Conservation (phyloP, 2,329 filamentous ascomycete species). For the Penicillium concentricum region DNA sequence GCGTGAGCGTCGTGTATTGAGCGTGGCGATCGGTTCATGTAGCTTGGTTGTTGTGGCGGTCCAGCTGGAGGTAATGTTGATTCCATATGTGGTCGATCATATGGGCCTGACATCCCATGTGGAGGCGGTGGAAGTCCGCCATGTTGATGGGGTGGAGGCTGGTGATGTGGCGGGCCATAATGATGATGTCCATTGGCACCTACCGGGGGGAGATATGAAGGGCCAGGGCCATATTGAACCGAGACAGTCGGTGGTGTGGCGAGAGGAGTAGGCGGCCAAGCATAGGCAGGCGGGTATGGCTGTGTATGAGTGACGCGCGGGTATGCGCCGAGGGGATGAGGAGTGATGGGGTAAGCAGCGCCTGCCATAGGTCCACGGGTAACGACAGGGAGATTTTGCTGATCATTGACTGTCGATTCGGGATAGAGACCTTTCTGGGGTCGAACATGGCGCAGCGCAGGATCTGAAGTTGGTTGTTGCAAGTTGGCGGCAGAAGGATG, state of each 20-base stretch:
- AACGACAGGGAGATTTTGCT: slow-evolving; percentile 74
- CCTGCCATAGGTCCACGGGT: slow-evolving; percentile 70
- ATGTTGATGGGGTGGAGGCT: slow-evolving; percentile 23
- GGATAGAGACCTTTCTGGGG: slow-evolving; percentile 96
- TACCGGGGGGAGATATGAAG: slow-evolving; percentile 39
- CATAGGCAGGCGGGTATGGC: slow-evolving; percentile 42
- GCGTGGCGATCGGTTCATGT: slow-evolving; percentile 31
- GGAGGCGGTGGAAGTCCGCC: slow-evolving; percentile 27
- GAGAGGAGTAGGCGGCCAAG: slow-evolving; percentile 47
- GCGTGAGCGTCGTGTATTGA: slow-evolving; percentile 24
- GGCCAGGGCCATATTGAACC: slow-evolving; percentile 31
- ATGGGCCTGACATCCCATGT: slow-evolving; percentile 28
- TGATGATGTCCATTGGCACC: slow-evolving; percentile 31
- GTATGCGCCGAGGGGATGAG: slow-evolving; percentile 56
- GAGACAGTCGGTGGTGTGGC: slow-evolving; percentile 43
- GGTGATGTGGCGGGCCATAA: slow-evolving; percentile 34
- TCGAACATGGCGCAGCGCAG: slow-evolving; percentile 74
- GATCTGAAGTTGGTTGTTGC: slow-evolving; percentile 78
- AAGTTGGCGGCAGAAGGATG: slow-evolving; percentile 71
- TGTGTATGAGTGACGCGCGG: slow-evolving; percentile 46
- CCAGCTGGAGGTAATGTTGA: slow-evolving; percentile 25
- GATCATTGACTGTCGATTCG: slow-evolving; percentile 87
- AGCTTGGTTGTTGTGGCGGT: slow-evolving; percentile 21
- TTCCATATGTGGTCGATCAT: slow-evolving; percentile 39
- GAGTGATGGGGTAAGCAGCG: slow-evolving; percentile 53